Conservation (phyloP, 352 stramenopile species). For the Thalassiosira pacifica region DNA sequence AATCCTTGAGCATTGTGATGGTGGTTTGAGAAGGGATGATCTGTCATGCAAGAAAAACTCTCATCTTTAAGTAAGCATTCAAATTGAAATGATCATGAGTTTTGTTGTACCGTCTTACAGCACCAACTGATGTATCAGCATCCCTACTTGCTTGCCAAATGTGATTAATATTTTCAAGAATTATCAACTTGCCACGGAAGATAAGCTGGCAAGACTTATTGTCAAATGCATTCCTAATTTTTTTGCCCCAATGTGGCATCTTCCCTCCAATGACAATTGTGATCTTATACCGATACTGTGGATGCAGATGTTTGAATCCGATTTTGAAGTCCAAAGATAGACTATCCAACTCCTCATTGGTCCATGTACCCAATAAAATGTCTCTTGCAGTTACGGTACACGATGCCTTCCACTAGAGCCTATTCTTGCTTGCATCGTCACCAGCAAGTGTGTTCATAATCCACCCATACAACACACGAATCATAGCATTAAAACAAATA, state of each 20-base stretch:
- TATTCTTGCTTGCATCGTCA: no score
- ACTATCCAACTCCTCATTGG: background rate
- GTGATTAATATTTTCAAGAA: background rate
- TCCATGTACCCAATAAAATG: no score
- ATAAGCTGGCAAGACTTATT: background rate
- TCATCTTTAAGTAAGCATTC: constrained; percentile 26
- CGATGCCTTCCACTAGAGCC: no score
- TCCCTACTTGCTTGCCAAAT: constrained; percentile 8
- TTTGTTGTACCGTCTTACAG: background rate
- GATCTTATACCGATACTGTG: background rate
- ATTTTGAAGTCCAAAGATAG: constrained; percentile 17
- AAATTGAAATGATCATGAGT: constrained; percentile 26
- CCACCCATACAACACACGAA: no score
- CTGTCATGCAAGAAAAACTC: constrained; percentile 23
- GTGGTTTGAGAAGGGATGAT: constrained; percentile 26
- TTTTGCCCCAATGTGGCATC: constrained; percentile 43
- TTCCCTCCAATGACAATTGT: constrained; percentile 31
- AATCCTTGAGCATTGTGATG: constrained; percentile 25
- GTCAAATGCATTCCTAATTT: constrained; percentile 33
- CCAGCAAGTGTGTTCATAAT: no score
- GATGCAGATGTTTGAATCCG: background rate
- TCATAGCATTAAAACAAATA: no score
- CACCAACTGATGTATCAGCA: background rate
- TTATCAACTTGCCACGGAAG: constrained; percentile 3
- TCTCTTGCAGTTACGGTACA: no score